Evolutionary conservation across 2,329 filamentous ascomycete genomes (phyloP).

Genomic region (Phyllosticta citribraziliensis): DNA sequence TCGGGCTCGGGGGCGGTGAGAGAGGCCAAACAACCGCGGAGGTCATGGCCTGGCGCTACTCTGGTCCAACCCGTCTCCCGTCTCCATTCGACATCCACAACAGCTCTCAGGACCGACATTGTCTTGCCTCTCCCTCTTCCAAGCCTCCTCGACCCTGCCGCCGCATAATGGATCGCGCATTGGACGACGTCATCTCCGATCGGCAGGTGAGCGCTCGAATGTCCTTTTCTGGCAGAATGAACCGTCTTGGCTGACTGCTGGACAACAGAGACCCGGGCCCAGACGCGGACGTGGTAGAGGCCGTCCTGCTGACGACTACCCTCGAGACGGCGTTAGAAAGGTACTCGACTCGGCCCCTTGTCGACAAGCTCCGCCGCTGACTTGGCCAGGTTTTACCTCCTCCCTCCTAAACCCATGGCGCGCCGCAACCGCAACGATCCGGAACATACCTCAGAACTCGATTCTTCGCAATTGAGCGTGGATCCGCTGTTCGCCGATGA

Average conservation of each 20-base stretch:
- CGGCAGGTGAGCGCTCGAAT: constrained; percentile 37
- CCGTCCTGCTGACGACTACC: constrained; percentile 45
- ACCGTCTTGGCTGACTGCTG: constrained; percentile 6
- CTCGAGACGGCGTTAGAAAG: constrained; percentile 87
- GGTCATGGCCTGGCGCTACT: not conserved
- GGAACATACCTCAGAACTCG: constrained; percentile 9
- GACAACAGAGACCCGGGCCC: constrained; percentile 14
- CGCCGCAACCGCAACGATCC: constrained; percentile 6
- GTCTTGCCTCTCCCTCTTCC: not conserved
- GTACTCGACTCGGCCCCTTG: constrained; percentile 33
- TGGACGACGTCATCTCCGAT: constrained; percentile 55
- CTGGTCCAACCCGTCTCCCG: not conserved
- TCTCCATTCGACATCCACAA: not conserved
- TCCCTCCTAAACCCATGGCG: constrained; percentile 26
- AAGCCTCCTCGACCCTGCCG: not conserved
- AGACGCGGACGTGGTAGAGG: constrained; percentile 25
- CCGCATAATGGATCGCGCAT: constrained; percentile 48
- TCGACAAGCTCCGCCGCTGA: not conserved
- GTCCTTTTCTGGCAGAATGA: not conserved
- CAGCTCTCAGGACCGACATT: not conserved
- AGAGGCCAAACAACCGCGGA: constrained; percentile 1
- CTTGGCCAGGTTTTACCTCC: constrained; percentile 11
- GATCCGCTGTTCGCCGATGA: constrained; percentile 22
- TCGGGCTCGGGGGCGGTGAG: not conserved
- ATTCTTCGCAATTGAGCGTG: constrained; percentile 10